Percentiles rank a stretch among this genome's conserved stretches.
These are phyloP conservation scores for Pulveroboletus frians DNA, from an alignment of 768 basidiomycete species.

Conservation along the genomic window DNA sequence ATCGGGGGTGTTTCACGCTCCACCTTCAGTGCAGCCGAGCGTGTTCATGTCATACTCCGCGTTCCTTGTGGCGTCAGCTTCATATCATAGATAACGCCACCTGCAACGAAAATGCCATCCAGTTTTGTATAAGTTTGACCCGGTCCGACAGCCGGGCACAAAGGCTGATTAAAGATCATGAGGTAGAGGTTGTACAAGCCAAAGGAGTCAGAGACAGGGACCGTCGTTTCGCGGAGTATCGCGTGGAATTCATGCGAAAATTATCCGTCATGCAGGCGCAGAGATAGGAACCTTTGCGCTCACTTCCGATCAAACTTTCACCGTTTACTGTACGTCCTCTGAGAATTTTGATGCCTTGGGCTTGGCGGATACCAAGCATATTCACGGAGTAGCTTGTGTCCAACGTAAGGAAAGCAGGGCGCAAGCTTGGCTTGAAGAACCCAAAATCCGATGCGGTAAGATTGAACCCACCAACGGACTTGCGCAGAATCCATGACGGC, in stretches of 20 bases:
- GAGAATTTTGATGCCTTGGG: too few species aligned
- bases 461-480: background rate
- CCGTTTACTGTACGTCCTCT: background rate
- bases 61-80: background rate
- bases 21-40: too few species aligned
- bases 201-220: background rate
- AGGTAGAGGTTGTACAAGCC: background rate
- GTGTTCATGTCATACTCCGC: too few species aligned
- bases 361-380: background rate
- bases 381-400: background rate
- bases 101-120: background rate
- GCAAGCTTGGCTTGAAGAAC: background rate
- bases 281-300: too few species aligned
- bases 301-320: background rate
- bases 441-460: background rate
- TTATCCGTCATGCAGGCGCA: too few species aligned
- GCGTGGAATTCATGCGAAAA: background rate
- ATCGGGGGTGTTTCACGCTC: too few species aligned
- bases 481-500: background rate
- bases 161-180: background rate
- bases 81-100: background rate
- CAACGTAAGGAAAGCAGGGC: background rate
- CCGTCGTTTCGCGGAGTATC: background rate
- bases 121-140: background rate
- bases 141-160: background rate